A percentile compares a stretch with the other conserved stretches of the same genome.
These are phyloP conservation scores for Coemansia sp. DNA, from an alignment of 192 early-diverging fungal genomes.

Conservation along the genomic window DNA sequence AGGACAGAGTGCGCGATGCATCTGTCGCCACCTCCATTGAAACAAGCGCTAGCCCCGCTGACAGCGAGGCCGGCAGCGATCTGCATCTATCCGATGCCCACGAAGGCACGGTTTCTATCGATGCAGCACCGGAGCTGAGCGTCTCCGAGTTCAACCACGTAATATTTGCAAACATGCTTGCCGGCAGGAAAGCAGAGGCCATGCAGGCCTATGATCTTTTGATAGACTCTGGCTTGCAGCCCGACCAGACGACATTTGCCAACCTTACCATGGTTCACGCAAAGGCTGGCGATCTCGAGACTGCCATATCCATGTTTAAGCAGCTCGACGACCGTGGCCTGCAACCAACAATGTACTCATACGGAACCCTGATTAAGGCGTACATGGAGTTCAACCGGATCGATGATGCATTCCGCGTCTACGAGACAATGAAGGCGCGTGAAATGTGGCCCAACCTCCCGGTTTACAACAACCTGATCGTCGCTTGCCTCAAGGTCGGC, in stretches of 20 bases:
- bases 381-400: constrained; percentile 57
- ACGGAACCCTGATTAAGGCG: constrained; percentile 68
- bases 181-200: constrained; percentile 58
- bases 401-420: constrained; percentile 71
- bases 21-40: not conserved
- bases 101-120: not conserved
- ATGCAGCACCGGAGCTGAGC: constrained; percentile 15
- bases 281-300: constrained; percentile 58
- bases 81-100: not conserved
- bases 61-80: not conserved
- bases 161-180: constrained; percentile 63
- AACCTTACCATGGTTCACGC: constrained; percentile 80
- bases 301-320: constrained; percentile 63
- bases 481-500: constrained; percentile 68
- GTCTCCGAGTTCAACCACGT: constrained; percentile 52
- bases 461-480: constrained; percentile 79
- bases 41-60: not conserved
- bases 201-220: constrained; percentile 62
- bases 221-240: constrained; percentile 57
- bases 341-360: constrained; percentile 63
- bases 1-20: constrained; percentile 17
- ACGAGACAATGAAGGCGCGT: constrained; percentile 69
- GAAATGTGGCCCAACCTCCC: constrained; percentile 53
- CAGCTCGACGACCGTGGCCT: constrained; percentile 52
- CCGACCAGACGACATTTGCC: constrained; percentile 66